Evolutionary conservation across 129 eudicot genomes (phyloP).

Genomic region (Kitagawia praeruptora): DNA sequence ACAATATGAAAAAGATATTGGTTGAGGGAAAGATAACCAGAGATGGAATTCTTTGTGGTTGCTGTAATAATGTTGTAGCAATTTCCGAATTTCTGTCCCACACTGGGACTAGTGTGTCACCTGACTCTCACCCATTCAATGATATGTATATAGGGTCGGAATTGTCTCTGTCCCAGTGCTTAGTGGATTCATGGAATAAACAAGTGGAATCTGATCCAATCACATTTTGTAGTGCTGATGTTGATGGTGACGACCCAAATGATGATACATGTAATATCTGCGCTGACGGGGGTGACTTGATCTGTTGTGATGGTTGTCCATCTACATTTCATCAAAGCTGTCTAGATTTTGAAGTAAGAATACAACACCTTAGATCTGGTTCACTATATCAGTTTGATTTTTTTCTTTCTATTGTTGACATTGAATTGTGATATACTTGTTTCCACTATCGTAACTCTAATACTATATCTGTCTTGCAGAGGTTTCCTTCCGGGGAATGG

Average conservation of each 20-base stretch:
- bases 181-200: conserved; percentile 67
- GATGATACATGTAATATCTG: conserved; percentile 94
- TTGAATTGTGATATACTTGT: neutral
- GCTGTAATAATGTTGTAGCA: conserved; percentile 44
- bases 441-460: neutral
- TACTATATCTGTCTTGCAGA: conserved; percentile 34
- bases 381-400: neutral
- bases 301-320: conserved; percentile 95
- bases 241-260: conserved; percentile 73
- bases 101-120: conserved; percentile 35
- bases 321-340: conserved; percentile 89
- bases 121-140: conserved; percentile 25
- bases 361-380: neutral
- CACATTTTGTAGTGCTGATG: conserved; percentile 36
- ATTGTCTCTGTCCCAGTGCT: conserved; percentile 48
- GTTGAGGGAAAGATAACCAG: conserved; percentile 52
- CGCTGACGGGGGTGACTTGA: conserved; percentile 92
- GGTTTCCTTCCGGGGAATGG: conserved; percentile 87
- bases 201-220: conserved; percentile 34
- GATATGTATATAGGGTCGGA: conserved; percentile 58
- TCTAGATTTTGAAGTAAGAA: conserved; percentile 54
- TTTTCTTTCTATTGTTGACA: neutral
- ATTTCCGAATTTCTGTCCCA: conserved; percentile 52
- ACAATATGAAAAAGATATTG: conserved; percentile 22
- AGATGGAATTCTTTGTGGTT: conserved; percentile 66